Evolutionary conservation across 1,284 basidiomycete genomes (phyloP), one percentile per base, ranked within the genome.

Genomic region (Cystobasidium sp.): DNA sequence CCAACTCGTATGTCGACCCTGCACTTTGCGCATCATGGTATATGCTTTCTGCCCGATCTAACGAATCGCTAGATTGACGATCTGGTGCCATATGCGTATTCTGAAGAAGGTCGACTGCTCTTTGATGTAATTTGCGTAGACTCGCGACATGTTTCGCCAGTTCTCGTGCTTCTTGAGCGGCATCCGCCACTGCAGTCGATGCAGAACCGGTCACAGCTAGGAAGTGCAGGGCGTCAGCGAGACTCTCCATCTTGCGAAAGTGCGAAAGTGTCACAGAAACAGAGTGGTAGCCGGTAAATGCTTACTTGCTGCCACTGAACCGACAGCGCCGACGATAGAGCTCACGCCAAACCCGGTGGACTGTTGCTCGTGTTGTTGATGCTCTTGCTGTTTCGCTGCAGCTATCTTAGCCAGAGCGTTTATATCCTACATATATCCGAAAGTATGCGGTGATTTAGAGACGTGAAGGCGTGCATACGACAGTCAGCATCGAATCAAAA

Each of bases 11-110:
- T 18, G 63, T 24, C 18, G n/a, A 73, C 9, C 61, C 61, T 7
- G 47, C 24, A 44, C 69, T 61, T 16, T 73, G 52, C 3, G 70
- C 70, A 66, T 73, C 70, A 53, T 73, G 70, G 43, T 73, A 73
- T 10, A 73, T 73, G 41, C 62, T 65, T n/a, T 73, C 70, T 39
- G 70, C 70, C 9, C 70, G 47, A 24, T 73, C 70, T 8, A 73
- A 31, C 14, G 62, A 66, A 9, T 65, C 51, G 12, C 46, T 31
- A 10, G 63, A 65, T 14, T 37, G 49, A 24, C 49, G 37, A 43
- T 65, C 63, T 44, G 49, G 62, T 10, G 63, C 62, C n/a, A 73
- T 24, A 31, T 73, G 49, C 10, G 63, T 22, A 41, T 56, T 46
- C n/a, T 66, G 59, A 8, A 73, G 53, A 8, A 73, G 12, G 62